These are phyloP conservation scores for Kockiozyma suomiensis DNA, from an alignment of 805 yeast genomes.

Conservation along the genomic window DNA sequence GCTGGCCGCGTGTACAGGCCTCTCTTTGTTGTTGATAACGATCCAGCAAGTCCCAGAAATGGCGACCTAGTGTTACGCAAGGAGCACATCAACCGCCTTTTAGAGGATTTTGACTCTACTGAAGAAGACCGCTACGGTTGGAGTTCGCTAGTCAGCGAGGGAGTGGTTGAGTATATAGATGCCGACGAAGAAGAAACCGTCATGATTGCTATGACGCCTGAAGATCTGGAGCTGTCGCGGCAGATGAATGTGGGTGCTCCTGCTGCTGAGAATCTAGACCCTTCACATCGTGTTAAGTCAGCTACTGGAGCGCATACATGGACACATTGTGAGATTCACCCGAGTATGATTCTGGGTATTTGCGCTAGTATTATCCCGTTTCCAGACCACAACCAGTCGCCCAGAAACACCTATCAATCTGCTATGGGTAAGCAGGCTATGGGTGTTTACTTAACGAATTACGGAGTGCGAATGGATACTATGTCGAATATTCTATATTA, in stretches of 20 bases:
- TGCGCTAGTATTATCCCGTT: constrained; percentile 99
- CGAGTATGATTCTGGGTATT: constrained; percentile 97
- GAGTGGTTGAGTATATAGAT: constrained; percentile 94
- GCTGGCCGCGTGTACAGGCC: constrained; percentile 99
- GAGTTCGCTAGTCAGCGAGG: constrained; percentile 79
- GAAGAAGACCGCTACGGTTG: constrained; percentile 70
- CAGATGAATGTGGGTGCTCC: constrained; percentile 47
- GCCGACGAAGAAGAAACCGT: constrained; percentile 99
- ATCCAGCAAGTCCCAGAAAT: constrained; percentile 49
- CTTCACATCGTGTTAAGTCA: constrained; percentile 82
- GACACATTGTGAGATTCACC: constrained; percentile 99
- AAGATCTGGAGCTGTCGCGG: constrained; percentile 75
- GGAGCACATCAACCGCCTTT: constrained; percentile 74
- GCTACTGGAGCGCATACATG: constrained; percentile 74
- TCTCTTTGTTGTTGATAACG: constrained; percentile 86
- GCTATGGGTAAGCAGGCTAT: constrained; percentile 99
- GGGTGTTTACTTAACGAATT: constrained; percentile 97
- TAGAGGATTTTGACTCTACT: constrained; percentile 55
- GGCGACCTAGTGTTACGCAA: constrained; percentile 84
- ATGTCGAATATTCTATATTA: constrained; percentile 98
- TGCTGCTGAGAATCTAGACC: constrained; percentile 56
- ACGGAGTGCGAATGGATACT: constrained; percentile 97
- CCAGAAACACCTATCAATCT: constrained; percentile 98
- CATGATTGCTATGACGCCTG: constrained; percentile 98
- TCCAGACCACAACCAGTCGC: constrained; percentile 99